Evolutionary conservation across 257 asterid species (phyloP).

Genomic region (Anisodus tanguticus): DNA sequence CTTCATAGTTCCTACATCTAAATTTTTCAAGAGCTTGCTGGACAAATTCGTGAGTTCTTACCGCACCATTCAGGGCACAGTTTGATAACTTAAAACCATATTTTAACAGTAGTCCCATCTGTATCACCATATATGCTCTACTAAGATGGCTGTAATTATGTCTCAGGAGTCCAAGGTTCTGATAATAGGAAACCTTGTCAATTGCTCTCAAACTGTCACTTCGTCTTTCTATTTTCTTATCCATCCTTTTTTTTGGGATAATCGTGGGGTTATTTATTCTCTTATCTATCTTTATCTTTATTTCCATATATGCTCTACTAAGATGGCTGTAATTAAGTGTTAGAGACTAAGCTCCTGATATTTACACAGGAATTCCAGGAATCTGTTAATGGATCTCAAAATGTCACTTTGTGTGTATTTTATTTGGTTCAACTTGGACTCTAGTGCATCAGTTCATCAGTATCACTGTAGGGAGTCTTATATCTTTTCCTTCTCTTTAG

Average conservation of each 20-base stretch:
- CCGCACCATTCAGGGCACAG: background rate
- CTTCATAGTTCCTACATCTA: too few species aligned
- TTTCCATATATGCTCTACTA: background rate
- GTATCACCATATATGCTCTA: background rate
- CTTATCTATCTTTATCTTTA: background rate
- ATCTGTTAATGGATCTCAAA: background rate
- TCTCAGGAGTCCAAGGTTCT: background rate
- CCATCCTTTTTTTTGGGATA: background rate
- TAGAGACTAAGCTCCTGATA: background rate
- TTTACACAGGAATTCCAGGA: background rate
- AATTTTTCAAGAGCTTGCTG: too few species aligned
- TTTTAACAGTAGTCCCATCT: background rate
- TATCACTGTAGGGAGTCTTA: background rate
- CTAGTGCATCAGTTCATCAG: background rate
- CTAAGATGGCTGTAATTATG: background rate
- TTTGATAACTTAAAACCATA: background rate
- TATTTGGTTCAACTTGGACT: background rate
- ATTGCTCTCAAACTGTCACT: slow-evolving; percentile 15
- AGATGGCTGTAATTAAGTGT: background rate
- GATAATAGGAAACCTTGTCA: slow-evolving; percentile 12
- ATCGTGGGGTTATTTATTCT: too few species aligned
- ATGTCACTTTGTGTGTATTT: background rate
- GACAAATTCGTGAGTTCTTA: background rate
- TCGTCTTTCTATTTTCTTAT: background rate
- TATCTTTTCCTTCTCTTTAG: background rate